Conservation (phyloP, 441 rosid species). For the Hypseocharis bilobata region DNA sequence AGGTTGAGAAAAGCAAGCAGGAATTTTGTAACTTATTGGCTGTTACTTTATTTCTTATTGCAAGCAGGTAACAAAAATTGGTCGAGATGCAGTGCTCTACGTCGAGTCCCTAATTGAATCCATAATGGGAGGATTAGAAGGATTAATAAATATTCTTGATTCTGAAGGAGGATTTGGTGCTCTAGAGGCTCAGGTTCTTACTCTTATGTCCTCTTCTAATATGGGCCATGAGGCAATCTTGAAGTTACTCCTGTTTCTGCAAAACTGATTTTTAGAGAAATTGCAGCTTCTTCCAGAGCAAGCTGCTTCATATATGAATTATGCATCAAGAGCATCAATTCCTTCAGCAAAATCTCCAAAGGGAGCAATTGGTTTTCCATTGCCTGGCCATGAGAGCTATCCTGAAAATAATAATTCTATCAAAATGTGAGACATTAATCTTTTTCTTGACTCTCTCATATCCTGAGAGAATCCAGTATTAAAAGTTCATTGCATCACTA, state of each 20-base stretch:
- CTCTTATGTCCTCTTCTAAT: conserved; percentile 20
- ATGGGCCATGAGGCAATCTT: conserved; percentile 10
- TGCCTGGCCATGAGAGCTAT: conserved; percentile 97
- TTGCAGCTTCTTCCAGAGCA: conserved; percentile 98
- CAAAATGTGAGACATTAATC: conserved; percentile 54
- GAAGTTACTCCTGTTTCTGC: conserved; percentile 12
- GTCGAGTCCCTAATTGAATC: conserved; percentile 98
- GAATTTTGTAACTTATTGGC: background rate
- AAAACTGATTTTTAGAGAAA: conserved; percentile 25
- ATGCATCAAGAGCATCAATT: conserved; percentile 49
- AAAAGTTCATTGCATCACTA: conserved; percentile 8
- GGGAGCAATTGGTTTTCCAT: conserved; percentile 54
- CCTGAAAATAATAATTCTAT: conserved; percentile 83
- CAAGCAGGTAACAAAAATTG: conserved; percentile 80
- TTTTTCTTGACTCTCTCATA: conserved; percentile 2
- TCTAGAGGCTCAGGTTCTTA: conserved; percentile 77
- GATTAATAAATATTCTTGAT: conserved; percentile 94
- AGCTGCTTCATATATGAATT: conserved; percentile 80
- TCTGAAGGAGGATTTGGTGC: conserved; percentile 99
- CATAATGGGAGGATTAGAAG: conserved; percentile 97
- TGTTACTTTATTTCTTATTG: conserved; percentile 21
- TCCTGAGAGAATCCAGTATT: conserved; percentile 10
- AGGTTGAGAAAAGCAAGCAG: conserved; percentile 1
- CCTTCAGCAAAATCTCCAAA: conserved; percentile 75
- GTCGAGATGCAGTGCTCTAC: conserved; percentile 87